Evolutionary conservation across 2,329 filamentous ascomycete species (phyloP), one percentile per base, ranked within the genome.

Genomic region (Apiospora kogelbergensis): DNA sequence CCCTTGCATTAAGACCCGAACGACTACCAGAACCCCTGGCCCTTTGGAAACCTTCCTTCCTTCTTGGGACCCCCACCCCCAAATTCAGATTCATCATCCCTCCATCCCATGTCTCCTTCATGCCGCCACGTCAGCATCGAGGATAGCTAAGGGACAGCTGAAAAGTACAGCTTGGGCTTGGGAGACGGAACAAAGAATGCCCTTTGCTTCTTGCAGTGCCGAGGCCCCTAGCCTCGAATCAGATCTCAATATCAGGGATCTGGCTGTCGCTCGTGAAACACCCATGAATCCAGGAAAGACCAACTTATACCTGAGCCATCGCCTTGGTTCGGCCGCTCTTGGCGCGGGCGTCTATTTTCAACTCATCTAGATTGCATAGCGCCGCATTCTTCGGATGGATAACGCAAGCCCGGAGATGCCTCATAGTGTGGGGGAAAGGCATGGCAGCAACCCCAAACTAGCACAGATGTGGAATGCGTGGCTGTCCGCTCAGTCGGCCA

Each of bases 111-210:
- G 26, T 26, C 53, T n/a, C 30, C 53, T 60, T n/a, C 20, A 60
- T 60, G 53, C 53, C 37, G 53, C 53, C 53, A 60, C 53, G 53
- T 60, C 53, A 60, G 53, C 53, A 60, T 60, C 53, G 30, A 60
- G 53, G 20, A n/a, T n/a, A 22, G 53, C 53, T 60, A 30, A 37
- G 37, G 53, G 20, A n/a, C 10, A 22, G 53, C 53, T 60, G 53
- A 37, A 37, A 37, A 53, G 22, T 15, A 13, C 11, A 26, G 10
- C 22, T 53, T 26, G 22, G 46, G 26, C 22, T 26, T 17, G 9
- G 33, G 26, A 57, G 40, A 15, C 13, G 17, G 6, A 24, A 13
- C 24, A 30, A 53, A 22, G 9, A 22, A 24, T 30, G 48, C 3
- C 3, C 7, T 20, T 57, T 57, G 48, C 48, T 57, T 57, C 26